These are phyloP conservation scores for Aethionema arabicum DNA, from an alignment of 345 rosid genomes.

Conservation along the genomic window DNA sequence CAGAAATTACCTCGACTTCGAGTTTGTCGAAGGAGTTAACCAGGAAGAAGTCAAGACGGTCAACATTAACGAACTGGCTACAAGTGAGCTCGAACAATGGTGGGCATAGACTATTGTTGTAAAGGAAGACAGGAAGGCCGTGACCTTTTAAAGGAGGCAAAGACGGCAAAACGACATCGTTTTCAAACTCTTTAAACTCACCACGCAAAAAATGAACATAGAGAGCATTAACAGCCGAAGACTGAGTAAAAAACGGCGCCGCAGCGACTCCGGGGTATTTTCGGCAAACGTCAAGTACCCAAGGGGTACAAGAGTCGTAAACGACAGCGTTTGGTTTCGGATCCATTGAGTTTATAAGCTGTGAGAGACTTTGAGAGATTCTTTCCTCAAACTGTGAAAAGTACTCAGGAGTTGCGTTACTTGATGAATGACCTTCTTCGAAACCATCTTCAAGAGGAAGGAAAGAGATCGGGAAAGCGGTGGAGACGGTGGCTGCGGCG, in stretches of 20 bases:
- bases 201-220: constrained; percentile 40
- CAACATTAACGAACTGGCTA: constrained; percentile 43
- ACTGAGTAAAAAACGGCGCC: constrained; percentile 52
- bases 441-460: constrained; percentile 36
- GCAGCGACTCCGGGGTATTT: constrained; percentile 33
- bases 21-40: constrained; percentile 47
- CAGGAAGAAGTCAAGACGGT: constrained; percentile 40
- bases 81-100: constrained; percentile 2
- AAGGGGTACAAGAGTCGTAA: constrained; percentile 48
- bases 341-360: constrained; percentile 37
- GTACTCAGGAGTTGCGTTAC: constrained; percentile 22
- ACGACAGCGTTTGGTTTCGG: constrained; percentile 40
- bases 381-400: constrained; percentile 21
- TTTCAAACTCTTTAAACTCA: constrained; percentile 26
- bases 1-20: constrained; percentile 45
- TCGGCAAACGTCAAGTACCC: constrained; percentile 35
- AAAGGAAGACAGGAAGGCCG: constrained; percentile 52
- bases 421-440: constrained; percentile 26
- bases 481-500: constrained; percentile 26
- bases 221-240: constrained; percentile 41
- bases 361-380: constrained; percentile 34
- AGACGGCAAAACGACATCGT: constrained; percentile 39
- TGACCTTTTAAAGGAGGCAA: constrained; percentile 38
- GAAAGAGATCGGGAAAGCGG: constrained; percentile 35
- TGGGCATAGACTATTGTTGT: constrained; percentile 34